Evolutionary conservation across 106 monocot genomes (phyloP).

Genomic region (Dendrobium chrysotoxum): DNA sequence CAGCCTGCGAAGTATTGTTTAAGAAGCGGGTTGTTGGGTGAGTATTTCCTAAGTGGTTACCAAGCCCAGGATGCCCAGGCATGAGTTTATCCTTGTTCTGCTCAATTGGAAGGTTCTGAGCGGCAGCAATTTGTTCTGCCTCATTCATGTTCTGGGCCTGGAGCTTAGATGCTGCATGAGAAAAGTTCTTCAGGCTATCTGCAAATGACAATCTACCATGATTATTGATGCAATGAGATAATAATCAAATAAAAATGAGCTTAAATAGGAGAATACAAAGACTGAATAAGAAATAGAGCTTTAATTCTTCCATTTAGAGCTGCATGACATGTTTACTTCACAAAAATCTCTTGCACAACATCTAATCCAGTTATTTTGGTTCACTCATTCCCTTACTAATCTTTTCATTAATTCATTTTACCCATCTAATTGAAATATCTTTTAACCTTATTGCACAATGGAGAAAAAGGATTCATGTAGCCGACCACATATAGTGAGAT

Average conservation of each 20-base stretch:
- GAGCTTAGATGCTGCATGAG: slow-evolving; percentile 24
- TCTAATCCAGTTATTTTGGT: not conserved
- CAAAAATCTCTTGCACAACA: not conserved
- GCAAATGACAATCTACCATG: slow-evolving; percentile 5
- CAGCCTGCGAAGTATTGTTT: not conserved
- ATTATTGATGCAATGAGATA: slow-evolving; percentile 2
- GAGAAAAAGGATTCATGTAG: too few relatives aligned
- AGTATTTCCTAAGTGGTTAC: not conserved
- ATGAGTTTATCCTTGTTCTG: slow-evolving; percentile 31
- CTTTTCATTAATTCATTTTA: not conserved
- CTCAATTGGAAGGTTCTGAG: slow-evolving; percentile 22
- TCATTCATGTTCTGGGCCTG: slow-evolving; percentile 29
- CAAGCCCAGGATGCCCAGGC: slow-evolving; percentile 6
- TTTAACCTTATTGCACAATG: not conserved
- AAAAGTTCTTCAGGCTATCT: slow-evolving; percentile 64
- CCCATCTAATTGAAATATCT: not conserved
- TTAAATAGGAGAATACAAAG: not conserved
- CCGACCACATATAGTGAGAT: too few relatives aligned
- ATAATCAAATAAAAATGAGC: not conserved
- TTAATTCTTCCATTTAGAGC: not conserved
- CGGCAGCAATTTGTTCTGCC: slow-evolving; percentile 20
- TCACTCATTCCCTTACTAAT: not conserved
- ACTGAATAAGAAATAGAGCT: not conserved
- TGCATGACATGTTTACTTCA: not conserved
- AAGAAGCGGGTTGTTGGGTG: not conserved